Evolutionary conservation across 2,329 filamentous ascomycete genomes (phyloP).

Genomic region (Penicillium sp.): DNA sequence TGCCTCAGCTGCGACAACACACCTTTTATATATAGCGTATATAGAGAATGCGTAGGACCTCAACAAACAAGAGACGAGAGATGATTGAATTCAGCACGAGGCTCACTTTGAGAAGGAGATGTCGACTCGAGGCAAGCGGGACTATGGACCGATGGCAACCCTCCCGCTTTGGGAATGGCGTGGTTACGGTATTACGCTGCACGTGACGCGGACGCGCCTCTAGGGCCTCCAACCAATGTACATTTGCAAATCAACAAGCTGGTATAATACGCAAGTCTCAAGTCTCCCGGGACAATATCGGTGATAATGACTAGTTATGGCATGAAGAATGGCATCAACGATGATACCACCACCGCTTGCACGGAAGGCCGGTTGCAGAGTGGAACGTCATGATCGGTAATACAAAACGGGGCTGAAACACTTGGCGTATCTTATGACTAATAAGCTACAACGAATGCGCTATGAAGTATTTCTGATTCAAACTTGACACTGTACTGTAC

Average conservation of each 20-base stretch:
- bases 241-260: not conserved
- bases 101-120: slow-evolving; percentile 3
- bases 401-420: slow-evolving; percentile 15
- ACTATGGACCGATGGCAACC: slow-evolving; percentile 12
- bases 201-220: slow-evolving; percentile 15
- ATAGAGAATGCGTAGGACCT: slow-evolving; percentile 2
- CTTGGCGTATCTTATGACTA: slow-evolving; percentile 7
- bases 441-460: not conserved
- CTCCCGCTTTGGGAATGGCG: slow-evolving; percentile 21
- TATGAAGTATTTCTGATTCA: not conserved
- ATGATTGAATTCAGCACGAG: slow-evolving; percentile 2
- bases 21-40: not conserved
- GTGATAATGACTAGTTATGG: not conserved
- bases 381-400: slow-evolving; percentile 19
- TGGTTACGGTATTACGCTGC: slow-evolving; percentile 21
- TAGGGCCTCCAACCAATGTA: not conserved
- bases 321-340: slow-evolving; percentile 2
- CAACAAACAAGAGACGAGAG: slow-evolving; percentile 2
- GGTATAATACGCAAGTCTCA: not conserved
- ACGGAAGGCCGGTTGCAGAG: slow-evolving; percentile 2
- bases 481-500: not conserved
- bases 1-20: slow-evolving; percentile 25
- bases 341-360: slow-evolving; percentile 25
- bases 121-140: slow-evolving; percentile 7
- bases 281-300: too few relatives aligned